These are phyloP conservation scores for Heterotrichella gracilis DNA, from an alignment of 352 stramenopile species.

Conservation along the genomic window DNA sequence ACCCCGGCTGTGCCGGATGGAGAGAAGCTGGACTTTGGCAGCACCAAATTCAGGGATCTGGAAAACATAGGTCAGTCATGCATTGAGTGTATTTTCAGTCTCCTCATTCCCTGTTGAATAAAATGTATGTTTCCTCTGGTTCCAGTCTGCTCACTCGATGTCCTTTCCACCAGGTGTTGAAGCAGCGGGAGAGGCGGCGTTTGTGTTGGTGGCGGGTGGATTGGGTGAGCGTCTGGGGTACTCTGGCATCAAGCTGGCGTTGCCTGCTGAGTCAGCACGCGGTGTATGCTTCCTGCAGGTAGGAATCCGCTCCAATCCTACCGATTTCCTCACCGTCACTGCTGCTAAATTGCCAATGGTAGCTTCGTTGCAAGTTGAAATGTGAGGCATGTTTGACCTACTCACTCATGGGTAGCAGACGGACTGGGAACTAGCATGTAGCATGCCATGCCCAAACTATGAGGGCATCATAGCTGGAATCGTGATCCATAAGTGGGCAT, in stretches of 20 bases:
- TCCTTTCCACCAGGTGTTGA: too few relatives aligned
- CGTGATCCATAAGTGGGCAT: too few relatives aligned
- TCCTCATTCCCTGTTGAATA: slow-evolving; percentile 15
- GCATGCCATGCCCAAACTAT: too few relatives aligned
- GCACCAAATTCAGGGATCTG: slow-evolving; percentile 28
- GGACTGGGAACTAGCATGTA: too few relatives aligned
- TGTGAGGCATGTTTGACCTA: too few relatives aligned
- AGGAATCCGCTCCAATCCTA: too few relatives aligned
- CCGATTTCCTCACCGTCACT: too few relatives aligned
- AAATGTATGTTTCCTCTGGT: background rate
- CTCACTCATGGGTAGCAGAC: too few relatives aligned
- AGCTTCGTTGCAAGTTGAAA: too few relatives aligned
- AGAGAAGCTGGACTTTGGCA: slow-evolving; percentile 28
- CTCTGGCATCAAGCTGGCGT: slow-evolving; percentile 66
- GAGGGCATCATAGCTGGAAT: too few relatives aligned
- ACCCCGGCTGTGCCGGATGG: slow-evolving; percentile 23
- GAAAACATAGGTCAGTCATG: slow-evolving; percentile 28
- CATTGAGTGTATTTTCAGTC: slow-evolving; percentile 14
- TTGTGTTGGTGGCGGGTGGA: slow-evolving; percentile 78
- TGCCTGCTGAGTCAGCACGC: slow-evolving; percentile 58
- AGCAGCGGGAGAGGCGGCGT: slow-evolving; percentile 42
- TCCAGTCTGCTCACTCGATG: background rate
- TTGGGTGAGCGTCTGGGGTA: slow-evolving; percentile 80
- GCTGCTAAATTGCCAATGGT: too few relatives aligned
- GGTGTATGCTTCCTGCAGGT: slow-evolving; percentile 55